Evolutionary conservation across 371 early-diverging fungal genomes (phyloP).

Genomic region (Actinomucor elegans): DNA sequence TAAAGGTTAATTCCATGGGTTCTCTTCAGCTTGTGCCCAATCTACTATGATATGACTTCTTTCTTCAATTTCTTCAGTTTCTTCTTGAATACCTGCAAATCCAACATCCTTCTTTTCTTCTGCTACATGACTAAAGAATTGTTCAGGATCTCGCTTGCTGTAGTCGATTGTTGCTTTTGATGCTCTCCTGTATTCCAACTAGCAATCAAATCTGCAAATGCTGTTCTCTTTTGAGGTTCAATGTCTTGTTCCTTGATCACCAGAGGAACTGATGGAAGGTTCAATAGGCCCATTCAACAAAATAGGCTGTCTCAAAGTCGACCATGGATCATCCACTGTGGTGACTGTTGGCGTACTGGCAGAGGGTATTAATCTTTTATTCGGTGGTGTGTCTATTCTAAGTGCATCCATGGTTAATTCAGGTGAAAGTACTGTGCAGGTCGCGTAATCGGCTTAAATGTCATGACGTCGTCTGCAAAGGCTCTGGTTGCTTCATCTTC

Average conservation of each 20-base stretch:
- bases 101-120: conserved; percentile 43
- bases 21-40: conserved; percentile 10
- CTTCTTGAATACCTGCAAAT: conserved; percentile 38
- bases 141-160: conserved; percentile 13
- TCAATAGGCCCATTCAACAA: too few species aligned
- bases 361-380: conserved; percentile 7
- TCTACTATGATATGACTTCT: neutral
- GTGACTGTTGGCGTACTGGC: conserved; percentile 22
- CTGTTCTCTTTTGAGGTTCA: conserved; percentile 38
- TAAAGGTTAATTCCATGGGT: conserved; percentile 28
- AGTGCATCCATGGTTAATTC: conserved; percentile 12
- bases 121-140: conserved; percentile 37
- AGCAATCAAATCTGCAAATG: conserved; percentile 47
- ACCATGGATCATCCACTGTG: conserved; percentile 19
- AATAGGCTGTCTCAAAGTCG: neutral
- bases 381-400: neutral
- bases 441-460: conserved; percentile 5
- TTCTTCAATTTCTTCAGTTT: neutral
- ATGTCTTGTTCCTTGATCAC: conserved; percentile 19
- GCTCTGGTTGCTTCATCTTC: conserved; percentile 48
- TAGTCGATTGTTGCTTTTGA: neutral
- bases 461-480: conserved; percentile 36
- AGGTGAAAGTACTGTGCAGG: too few species aligned
- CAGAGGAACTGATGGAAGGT: conserved; percentile 16
- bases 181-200: conserved; percentile 45